These are phyloP conservation scores for Huiozyma naganishii DNA, from an alignment of 805 yeast species.

Conservation along the genomic window DNA sequence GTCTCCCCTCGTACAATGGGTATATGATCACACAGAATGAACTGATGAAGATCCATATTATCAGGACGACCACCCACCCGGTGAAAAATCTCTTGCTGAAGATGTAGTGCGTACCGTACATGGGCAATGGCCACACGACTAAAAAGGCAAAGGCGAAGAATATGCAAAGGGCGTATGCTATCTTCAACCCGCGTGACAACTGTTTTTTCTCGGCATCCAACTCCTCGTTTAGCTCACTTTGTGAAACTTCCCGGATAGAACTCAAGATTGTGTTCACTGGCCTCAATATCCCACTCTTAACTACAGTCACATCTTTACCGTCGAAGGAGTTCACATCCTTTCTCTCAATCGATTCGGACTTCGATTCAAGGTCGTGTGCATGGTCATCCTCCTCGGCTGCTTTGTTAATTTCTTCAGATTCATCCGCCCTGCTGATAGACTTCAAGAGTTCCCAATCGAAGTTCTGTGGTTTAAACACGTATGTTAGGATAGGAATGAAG, in stretches of 20 bases:
- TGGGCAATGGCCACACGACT: conserved; percentile 88
- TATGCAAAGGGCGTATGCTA: conserved; percentile 51
- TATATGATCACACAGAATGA: conserved; percentile 51
- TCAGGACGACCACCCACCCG: conserved; percentile 78
- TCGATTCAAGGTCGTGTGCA: conserved; percentile 5
- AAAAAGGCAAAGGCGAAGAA: conserved; percentile 52
- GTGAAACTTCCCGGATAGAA: conserved; percentile 20
- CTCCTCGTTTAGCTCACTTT: conserved; percentile 14
- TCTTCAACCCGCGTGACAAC: conserved; percentile 47
- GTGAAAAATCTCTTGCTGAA: conserved; percentile 71
- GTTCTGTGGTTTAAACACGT: conserved; percentile 53
- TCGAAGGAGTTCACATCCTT: not conserved
- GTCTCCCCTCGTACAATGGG: conserved; percentile 69
- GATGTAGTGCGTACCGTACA: conserved; percentile 73
- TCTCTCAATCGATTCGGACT: not conserved
- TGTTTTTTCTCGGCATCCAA: conserved; percentile 41
- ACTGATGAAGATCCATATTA: conserved; percentile 70
- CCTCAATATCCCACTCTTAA: conserved; percentile 14
- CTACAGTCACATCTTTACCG: conserved; percentile 1
- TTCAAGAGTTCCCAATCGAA: conserved; percentile 64
- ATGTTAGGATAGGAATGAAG: conserved; percentile 55
- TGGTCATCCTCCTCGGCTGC: conserved; percentile 12
- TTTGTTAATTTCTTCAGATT: conserved; percentile 46
- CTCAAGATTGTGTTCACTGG: conserved; percentile 26
- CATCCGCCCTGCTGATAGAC: conserved; percentile 55